Percentiles rank a stretch among this genome's conserved stretches.
Evolutionary conservation across 2,329 filamentous ascomycete species (phyloP).

Genomic region (Kalmusia sp.): DNA sequence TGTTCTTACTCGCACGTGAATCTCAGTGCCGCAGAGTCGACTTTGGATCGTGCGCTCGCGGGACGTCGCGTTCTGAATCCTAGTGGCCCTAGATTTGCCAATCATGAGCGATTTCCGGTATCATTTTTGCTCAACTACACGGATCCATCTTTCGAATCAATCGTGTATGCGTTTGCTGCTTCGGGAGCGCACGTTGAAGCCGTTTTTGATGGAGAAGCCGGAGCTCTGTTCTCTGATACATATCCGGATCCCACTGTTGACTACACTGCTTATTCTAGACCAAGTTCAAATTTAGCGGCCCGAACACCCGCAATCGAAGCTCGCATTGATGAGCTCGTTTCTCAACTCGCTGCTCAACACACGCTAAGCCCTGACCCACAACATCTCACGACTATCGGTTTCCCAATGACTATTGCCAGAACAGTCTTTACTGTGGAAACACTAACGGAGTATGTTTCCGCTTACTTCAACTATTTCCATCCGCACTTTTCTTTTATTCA

Average conservation of each 20-base stretch:
- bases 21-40: neutral
- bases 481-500: conserved; percentile 54
- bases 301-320: too few species aligned
- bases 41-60: neutral
- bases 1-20: neutral
- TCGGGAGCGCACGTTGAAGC: conserved; percentile 5
- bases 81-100: neutral
- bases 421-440: conserved; percentile 17
- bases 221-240: neutral
- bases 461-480: conserved; percentile 57
- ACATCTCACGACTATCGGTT: neutral
- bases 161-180: conserved; percentile 14
- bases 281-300: neutral
- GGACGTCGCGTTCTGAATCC: too few species aligned
- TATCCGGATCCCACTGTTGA: neutral
- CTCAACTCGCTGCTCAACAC: neutral
- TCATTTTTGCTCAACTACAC: conserved; percentile 20
- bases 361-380: neutral
- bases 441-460: conserved; percentile 35
- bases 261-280: neutral
- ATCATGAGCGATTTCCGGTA: conserved; percentile 1
- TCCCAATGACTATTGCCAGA: conserved; percentile 6
- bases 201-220: neutral
- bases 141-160: conserved; percentile 13
- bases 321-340: neutral